Evolutionary conservation across 768 basidiomycete species (phyloP).

Genomic region (Pulveroboletus sp.): DNA sequence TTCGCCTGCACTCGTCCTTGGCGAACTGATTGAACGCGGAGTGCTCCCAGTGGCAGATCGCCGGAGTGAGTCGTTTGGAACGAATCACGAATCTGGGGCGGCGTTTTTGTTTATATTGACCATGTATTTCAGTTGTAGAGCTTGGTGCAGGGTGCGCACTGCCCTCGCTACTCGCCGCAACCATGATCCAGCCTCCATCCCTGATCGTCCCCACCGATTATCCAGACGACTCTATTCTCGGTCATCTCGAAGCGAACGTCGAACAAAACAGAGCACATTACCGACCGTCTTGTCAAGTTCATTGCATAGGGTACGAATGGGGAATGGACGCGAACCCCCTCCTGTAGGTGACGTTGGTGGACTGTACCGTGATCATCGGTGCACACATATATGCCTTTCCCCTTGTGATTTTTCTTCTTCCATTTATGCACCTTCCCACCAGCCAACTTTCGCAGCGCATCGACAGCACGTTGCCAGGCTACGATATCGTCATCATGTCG

Average conservation of each 20-base stretch:
- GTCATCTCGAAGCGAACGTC: slow-evolving; percentile 53
- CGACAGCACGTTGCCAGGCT: slow-evolving; percentile 10
- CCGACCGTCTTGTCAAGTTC: slow-evolving; percentile 36
- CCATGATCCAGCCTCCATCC: slow-evolving; percentile 39
- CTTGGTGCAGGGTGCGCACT: slow-evolving; percentile 66
- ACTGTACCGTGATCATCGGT: not conserved
- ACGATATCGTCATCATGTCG: slow-evolving; percentile 50
- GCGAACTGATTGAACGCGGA: slow-evolving; percentile 58
- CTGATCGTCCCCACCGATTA: slow-evolving; percentile 65
- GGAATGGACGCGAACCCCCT: slow-evolving; percentile 44
- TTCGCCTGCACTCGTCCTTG: slow-evolving; percentile 62
- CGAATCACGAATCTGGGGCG: not conserved
- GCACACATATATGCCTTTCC: too few species aligned
- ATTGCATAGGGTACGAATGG: slow-evolving; percentile 52
- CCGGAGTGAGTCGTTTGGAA: slow-evolving; percentile 34
- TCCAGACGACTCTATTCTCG: slow-evolving; percentile 57
- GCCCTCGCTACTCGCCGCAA: slow-evolving; percentile 58
- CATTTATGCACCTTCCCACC: too few species aligned
- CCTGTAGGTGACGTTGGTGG: slow-evolving; percentile 37
- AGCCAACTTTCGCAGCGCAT: not conserved
- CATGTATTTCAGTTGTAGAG: slow-evolving; percentile 49
- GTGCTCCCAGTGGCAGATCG: slow-evolving; percentile 39
- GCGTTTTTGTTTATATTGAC: not conserved
- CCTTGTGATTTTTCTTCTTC: too few species aligned
- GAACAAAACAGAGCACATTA: slow-evolving; percentile 36